A percentile compares a stretch with the other conserved stretches of the same genome.
phyloP scores from a whole-genome alignment of 805 yeast genomes.

The Candida berthetii region DNA sequence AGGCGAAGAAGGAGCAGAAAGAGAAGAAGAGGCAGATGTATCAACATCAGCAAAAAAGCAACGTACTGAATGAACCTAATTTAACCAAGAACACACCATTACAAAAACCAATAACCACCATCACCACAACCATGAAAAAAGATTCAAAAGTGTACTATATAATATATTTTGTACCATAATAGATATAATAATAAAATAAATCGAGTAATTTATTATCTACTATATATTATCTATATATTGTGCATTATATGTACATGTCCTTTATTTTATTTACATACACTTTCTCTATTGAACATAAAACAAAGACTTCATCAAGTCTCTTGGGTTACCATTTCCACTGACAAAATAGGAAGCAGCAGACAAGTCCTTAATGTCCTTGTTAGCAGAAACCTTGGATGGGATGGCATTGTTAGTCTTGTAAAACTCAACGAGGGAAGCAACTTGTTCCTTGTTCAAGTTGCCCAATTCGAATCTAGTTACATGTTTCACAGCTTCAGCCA shows the following conservation, averaged over 20 bases:
- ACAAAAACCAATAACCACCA: too few species aligned
- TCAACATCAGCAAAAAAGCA: background rate
- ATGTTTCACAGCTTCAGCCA: conserved; percentile 40
- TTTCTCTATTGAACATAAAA: background rate
- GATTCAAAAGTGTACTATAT: background rate
- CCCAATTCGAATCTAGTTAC: conserved; percentile 34
- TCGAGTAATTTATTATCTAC: background rate
- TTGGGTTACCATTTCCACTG: conserved; percentile 64
- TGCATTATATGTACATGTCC: background rate
- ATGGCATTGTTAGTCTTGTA: conserved; percentile 33
- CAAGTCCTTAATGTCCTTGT: conserved; percentile 28
- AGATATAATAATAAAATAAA: background rate
- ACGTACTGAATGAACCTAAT: background rate
- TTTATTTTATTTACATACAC: background rate
- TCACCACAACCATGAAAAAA: too few species aligned
- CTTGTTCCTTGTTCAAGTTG: conserved; percentile 39
- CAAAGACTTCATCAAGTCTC: conserved; percentile 18
- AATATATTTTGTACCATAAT: background rate
- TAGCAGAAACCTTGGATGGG: conserved; percentile 11
- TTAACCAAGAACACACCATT: too few species aligned
- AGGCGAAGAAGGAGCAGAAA: background rate
- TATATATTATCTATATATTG: background rate
- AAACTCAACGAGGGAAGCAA: conserved; percentile 32
- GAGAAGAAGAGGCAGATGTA: background rate
- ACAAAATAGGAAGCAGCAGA: conserved; percentile 43